These are phyloP conservation scores for Zychaea mexicana DNA, from an alignment of 371 early-diverging fungal species.

Conservation along the genomic window DNA sequence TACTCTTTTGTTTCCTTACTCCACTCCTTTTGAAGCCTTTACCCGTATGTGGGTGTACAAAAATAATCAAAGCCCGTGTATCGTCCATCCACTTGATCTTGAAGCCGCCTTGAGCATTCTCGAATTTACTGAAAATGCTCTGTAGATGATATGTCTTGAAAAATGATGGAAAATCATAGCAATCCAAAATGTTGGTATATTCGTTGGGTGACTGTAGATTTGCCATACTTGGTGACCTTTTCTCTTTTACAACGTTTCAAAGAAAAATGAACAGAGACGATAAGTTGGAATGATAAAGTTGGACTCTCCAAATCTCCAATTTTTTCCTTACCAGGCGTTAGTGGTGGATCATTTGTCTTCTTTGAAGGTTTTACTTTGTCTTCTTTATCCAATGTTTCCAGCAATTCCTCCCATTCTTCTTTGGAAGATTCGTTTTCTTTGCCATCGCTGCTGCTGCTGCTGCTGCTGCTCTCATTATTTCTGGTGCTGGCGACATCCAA, in stretches of 20 bases:
- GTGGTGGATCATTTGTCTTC: not conserved
- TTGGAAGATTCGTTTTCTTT: not conserved
- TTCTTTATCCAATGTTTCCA: conserved; percentile 26
- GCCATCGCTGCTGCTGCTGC: not conserved
- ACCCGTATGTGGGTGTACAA: conserved; percentile 70
- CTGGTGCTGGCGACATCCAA: too few relatives aligned
- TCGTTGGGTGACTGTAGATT: not conserved
- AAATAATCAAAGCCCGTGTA: conserved; percentile 70
- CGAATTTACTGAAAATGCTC: conserved; percentile 55
- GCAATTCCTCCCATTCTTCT: conserved; percentile 33
- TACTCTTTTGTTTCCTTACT: not conserved
- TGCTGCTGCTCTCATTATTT: not conserved
- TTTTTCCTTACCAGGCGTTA: not conserved
- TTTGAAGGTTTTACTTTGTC: not conserved
- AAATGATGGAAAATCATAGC: conserved; percentile 53
- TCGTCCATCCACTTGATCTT: conserved; percentile 78
- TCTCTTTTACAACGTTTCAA: not conserved
- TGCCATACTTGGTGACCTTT: not conserved
- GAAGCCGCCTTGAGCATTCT: conserved; percentile 66
- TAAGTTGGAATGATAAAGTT: not conserved
- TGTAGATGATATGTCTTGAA: conserved; percentile 57
- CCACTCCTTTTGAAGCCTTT: conserved; percentile 10
- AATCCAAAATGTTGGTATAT: conserved; percentile 38
- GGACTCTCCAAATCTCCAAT: too few relatives aligned
- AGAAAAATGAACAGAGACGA: not conserved